These are phyloP conservation scores for Oidiodendron maius DNA, from an alignment of 495 filamentous ascomycete species.

Conservation along the genomic window DNA sequence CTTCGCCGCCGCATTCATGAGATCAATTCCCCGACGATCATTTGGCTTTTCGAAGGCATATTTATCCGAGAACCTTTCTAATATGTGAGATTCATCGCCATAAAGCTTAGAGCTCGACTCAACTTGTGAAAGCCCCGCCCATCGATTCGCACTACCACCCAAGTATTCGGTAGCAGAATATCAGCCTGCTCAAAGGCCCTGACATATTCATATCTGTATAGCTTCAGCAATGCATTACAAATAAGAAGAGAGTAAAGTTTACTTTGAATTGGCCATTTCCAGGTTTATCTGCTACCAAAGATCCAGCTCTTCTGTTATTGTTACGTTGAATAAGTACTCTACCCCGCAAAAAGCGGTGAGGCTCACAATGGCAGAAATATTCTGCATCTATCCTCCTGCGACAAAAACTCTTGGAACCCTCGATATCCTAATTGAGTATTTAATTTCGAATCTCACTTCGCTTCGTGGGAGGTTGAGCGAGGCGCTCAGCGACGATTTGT, in stretches of 20 bases:
- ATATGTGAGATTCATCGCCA: background rate
- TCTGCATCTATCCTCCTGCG: no score
- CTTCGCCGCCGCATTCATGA: constrained; percentile 89
- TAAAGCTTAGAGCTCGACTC: constrained; percentile 17
- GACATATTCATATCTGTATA: constrained; percentile 78
- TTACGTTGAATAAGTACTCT: no score
- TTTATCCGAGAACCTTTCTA: constrained; percentile 63
- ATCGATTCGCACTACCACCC: constrained; percentile 89
- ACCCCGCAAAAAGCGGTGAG: no score
- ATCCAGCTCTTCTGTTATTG: no score
- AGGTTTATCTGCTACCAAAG: no score
- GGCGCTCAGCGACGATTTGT: no score
- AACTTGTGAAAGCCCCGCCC: constrained; percentile 92
- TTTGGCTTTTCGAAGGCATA: constrained; percentile 89
- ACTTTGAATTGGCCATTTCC: constrained; percentile 1
- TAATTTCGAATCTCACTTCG: no score
- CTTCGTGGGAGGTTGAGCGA: no score
- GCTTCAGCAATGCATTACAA: constrained; percentile 16
- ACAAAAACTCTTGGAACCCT: no score
- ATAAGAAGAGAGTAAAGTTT: background rate
- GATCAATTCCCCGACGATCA: constrained; percentile 75
- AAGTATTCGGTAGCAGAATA: constrained; percentile 78
- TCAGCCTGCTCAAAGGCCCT: constrained; percentile 80
- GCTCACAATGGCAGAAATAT: no score
- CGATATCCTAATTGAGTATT: no score